Base-by-base conservation (phyloP, 257 asterid species). In the Euphrasia confusa region DNA sequence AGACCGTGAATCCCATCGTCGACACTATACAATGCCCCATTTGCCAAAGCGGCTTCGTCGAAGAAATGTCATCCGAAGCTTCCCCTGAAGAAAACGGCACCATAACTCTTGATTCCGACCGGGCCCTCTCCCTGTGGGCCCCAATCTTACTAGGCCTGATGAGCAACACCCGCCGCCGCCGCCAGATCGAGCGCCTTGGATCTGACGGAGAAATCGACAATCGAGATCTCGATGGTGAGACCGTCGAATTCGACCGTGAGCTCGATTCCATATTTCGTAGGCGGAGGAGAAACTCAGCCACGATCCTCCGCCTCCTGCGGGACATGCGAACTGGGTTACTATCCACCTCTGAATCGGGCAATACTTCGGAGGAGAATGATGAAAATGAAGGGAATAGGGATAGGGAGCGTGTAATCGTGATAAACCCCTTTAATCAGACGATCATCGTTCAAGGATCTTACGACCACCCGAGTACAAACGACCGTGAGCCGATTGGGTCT, bases 51-150 rank as follows among this genome's bases (percentile, higher is more conserved):
- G 97, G 96, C n/a, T 90, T 90, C 48, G 72, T 90, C 1, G 96
- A 90, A 73, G 93, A 85, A 77, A 78, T 83, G 84, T 47, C 79
- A 35, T 59, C 88, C 28, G 61, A 80, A 50, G 59, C 65, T 47
- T 6, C 56, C 55, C 52, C 18, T 0, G 52, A 14, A 13, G 17
- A 45, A n/a, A 13, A 4, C 7, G 52, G 17, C n/a, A 45, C 13
- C 17, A 45, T 6, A 7, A 17, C 52, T 45, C 52, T 45, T 6
- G 52, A 84, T 61, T 72, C 89, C 11, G 92, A 90, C 21, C 88
- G 81, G 0, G 93, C 87, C 53, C 83, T 85, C 69, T 82, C 97
- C 71, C 84, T 87, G 10, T 90, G 93, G 97, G 95, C 96, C 27
- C 96, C 95, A 12, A 79, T 90, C 73, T 73, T 87, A 67, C 83